Evolutionary conservation across 2,329 filamentous ascomycete genomes (phyloP), one percentile per base, ranked within the genome.

Genomic region (Trematosphaeria pertusa): DNA sequence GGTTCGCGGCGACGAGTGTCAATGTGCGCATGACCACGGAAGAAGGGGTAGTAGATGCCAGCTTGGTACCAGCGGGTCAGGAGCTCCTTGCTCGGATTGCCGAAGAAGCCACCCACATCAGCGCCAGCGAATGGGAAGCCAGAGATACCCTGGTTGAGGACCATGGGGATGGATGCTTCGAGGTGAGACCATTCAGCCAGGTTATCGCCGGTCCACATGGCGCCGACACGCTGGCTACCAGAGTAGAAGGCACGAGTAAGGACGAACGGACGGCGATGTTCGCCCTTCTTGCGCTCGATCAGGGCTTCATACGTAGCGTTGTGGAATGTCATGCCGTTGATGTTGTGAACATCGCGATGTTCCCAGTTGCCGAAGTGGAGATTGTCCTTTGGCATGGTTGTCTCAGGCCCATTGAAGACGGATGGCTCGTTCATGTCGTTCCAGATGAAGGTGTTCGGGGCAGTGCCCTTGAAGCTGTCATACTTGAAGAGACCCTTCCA

Each of bases 371-470:
- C 92, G 64, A 88, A 77, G 70, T 99, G 94, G 21, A 99, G 74
- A 69, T 99, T 99, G 77, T 99, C 94, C 75, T 97, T 97, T 52
- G 94, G 94, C 92, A 97, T 97, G 4, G 93, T 97, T 3, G 91
- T 96, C 73, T 99, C 94, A 0, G 94, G 94, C 0, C 94, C 94
- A 70, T 97, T 97, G 79, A 99, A 99, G 1, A 99, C 94, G 0
- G 94, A 97, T 0, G 94, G 94, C 76, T 99, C 94, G 69, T 97
- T 97, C 94, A 99, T 99, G 71, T 99, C 94, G 71, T 99, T 99
- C 94, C 94, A 99, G 62, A 99, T 85, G 73, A 91, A 97, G 0
- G 90, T 87, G 71, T 97, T 99, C 55, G 87, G 80, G 61, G 87
- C 81, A 1, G 91, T 91, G 37, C 91, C 92, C 72, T 90, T 89